phyloP scores from a whole-genome alignment of 148 eudicot genomes.

The Camellia sinensis region DNA sequence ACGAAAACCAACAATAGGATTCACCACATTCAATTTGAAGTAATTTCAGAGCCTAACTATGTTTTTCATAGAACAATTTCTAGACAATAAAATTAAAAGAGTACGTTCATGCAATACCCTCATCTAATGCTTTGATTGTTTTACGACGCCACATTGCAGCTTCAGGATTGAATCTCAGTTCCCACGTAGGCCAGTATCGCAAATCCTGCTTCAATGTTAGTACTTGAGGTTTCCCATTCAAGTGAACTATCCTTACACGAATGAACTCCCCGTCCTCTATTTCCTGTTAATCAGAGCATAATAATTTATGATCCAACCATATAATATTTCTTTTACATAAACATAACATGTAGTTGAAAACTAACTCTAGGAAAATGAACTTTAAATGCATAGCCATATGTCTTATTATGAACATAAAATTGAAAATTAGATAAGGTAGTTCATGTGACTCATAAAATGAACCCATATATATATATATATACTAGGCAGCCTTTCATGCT shows the following conservation, averaged over 20 bases:
- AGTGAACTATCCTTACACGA: slow-evolving; percentile 74
- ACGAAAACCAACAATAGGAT: too few relatives aligned
- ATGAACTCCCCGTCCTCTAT: slow-evolving; percentile 70
- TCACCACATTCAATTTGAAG: too few relatives aligned
- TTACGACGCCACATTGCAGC: slow-evolving; percentile 70
- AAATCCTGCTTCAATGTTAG: slow-evolving; percentile 89
- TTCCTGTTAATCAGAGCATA: slow-evolving; percentile 38
- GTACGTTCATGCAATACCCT: slow-evolving; percentile 24
- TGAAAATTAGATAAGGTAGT: too few relatives aligned
- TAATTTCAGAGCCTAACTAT: too few relatives aligned
- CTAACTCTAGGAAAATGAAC: background rate
- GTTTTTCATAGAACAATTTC: background rate
- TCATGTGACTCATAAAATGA: background rate
- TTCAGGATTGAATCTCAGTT: slow-evolving; percentile 71
- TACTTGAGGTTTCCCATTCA: slow-evolving; percentile 92
- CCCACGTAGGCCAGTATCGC: slow-evolving; percentile 99
- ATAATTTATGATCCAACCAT: background rate
- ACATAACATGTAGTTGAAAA: background rate
- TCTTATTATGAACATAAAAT: background rate
- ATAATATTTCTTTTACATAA: background rate
- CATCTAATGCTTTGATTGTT: slow-evolving; percentile 55
- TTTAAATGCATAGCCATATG: background rate
- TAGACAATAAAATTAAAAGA: background rate
- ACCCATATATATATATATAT: too few relatives aligned
- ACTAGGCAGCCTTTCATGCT: too few relatives aligned